Evolutionary conservation across 768 basidiomycete species (phyloP).

Genomic region (Amanita jacksonii): DNA sequence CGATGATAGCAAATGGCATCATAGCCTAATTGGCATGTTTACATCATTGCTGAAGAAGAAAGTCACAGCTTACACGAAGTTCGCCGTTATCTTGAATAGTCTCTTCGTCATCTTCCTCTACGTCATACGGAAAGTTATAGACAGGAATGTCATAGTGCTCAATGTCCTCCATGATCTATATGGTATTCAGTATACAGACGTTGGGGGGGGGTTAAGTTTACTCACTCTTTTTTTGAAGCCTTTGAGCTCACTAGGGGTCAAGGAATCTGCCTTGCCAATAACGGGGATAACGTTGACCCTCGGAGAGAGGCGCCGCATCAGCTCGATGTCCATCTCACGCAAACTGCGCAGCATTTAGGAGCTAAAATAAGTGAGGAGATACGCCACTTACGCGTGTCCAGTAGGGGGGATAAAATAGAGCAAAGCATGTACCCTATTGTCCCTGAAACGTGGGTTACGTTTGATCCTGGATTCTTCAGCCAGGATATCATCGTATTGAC

Average conservation of each 20-base stretch:
- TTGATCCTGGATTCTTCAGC: constrained; percentile 99
- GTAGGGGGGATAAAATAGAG: constrained; percentile 98
- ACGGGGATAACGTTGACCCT: constrained; percentile 99
- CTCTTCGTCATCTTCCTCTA: constrained; percentile 98
- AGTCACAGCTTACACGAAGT: constrained; percentile 54
- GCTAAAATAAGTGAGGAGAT: constrained; percentile 2
- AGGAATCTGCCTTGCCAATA: constrained; percentile 90
- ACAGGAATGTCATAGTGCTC: constrained; percentile 97
- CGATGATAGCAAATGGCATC: constrained; percentile 94
- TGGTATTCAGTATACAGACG: constrained; percentile 3
- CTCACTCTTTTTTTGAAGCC: constrained; percentile 92
- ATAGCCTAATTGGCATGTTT: constrained; percentile 46
- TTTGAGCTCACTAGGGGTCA: constrained; percentile 87
- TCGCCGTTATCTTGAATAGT: constrained; percentile 97
- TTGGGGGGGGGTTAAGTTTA: constrained; percentile 8
- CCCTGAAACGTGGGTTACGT: constrained; percentile 98
- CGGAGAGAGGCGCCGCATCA: constrained; percentile 96
- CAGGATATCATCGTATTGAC: constrained; percentile 98
- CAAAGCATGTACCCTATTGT: constrained; percentile 93
- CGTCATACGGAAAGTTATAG: constrained; percentile 99
- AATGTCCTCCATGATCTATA: constrained; percentile 98
- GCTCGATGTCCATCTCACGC: constrained; percentile 97
- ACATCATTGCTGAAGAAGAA: constrained; percentile 4
- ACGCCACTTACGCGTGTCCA: constrained; percentile 92
- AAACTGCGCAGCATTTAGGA: constrained; percentile 37